Evolutionary conservation across 768 basidiomycete species (phyloP).

Genomic region (Boletus tylopilopsis): DNA sequence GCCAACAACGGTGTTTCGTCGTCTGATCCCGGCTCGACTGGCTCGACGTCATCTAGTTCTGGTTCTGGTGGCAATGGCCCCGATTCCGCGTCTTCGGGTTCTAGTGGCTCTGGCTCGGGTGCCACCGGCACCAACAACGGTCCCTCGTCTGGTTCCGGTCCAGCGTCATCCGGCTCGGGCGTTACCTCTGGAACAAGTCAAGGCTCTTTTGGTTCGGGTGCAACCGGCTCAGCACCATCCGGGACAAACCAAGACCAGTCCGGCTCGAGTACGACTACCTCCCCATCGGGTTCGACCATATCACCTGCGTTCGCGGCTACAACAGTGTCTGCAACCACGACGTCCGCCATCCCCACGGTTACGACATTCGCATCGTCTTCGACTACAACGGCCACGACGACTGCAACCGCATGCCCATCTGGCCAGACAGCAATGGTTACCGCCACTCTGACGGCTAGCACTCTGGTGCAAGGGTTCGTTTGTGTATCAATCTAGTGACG

Average conservation of each 20-base stretch:
- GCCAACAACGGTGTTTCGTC: background rate
- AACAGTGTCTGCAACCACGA: background rate
- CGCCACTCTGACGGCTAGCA: background rate
- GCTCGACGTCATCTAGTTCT: background rate
- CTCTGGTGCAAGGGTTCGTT: background rate
- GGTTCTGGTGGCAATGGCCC: background rate
- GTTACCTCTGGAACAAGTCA: background rate
- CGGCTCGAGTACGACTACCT: background rate
- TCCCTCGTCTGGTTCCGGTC: background rate
- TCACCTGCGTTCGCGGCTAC: background rate
- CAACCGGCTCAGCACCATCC: background rate
- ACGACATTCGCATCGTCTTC: background rate
- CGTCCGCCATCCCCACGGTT: background rate
- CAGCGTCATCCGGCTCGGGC: conserved; percentile 1
- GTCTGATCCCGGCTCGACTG: background rate
- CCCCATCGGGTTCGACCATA: background rate
- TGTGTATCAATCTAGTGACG: conserved; percentile 11
- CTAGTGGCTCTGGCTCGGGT: no score
- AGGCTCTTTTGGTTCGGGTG: background rate
- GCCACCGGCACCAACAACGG: no score
- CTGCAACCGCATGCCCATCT: background rate
- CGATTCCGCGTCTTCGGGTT: background rate
- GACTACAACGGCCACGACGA: conserved; percentile 1
- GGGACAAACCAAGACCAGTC: background rate
- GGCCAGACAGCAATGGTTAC: background rate